Evolutionary conservation across 2,329 filamentous ascomycete genomes (phyloP).

Genomic region (Colletotrichum australisinense): DNA sequence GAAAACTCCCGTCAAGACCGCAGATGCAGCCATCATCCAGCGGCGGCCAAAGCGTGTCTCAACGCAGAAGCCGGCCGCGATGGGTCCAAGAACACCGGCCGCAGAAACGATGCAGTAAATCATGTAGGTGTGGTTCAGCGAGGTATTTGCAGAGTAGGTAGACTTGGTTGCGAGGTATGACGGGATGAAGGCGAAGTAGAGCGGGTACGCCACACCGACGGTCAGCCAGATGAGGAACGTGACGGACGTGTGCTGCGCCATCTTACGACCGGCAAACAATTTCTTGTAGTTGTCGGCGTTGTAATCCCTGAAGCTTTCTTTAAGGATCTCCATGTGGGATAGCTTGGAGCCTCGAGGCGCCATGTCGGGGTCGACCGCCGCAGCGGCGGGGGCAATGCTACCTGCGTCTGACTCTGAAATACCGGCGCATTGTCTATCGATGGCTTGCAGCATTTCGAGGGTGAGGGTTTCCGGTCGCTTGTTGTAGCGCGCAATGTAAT

Average conservation of each 20-base stretch:
- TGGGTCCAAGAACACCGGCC: constrained; percentile 51
- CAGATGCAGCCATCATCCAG: constrained; percentile 57
- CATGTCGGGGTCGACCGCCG: constrained; percentile 13
- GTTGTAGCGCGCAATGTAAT: constrained; percentile 56
- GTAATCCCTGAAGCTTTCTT: constrained; percentile 34
- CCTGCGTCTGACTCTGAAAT: constrained; percentile 11
- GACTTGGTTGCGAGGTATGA: constrained; percentile 54
- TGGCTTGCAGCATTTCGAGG: constrained; percentile 47
- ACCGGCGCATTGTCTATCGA: constrained; percentile 16
- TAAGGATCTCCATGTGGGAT: constrained; percentile 41
- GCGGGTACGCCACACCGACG: constrained; percentile 58
- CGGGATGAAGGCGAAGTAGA: constrained; percentile 59
- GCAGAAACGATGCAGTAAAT: constrained; percentile 51
- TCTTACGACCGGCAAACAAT: constrained; percentile 45
- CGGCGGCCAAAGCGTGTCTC: constrained; percentile 54
- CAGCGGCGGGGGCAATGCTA: not conserved
- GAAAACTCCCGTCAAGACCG: constrained; percentile 57
- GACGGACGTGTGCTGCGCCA: constrained; percentile 48
- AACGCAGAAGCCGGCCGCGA: constrained; percentile 54
- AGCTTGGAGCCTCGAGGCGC: constrained; percentile 25
- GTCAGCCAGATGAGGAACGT: constrained; percentile 57
- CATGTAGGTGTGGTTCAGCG: constrained; percentile 46
- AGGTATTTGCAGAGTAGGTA: constrained; percentile 40
- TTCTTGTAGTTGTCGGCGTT: constrained; percentile 43
- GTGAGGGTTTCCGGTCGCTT: constrained; percentile 48